Conservation (phyloP, 345 rosid species). For the Conringia planisiliqua region DNA sequence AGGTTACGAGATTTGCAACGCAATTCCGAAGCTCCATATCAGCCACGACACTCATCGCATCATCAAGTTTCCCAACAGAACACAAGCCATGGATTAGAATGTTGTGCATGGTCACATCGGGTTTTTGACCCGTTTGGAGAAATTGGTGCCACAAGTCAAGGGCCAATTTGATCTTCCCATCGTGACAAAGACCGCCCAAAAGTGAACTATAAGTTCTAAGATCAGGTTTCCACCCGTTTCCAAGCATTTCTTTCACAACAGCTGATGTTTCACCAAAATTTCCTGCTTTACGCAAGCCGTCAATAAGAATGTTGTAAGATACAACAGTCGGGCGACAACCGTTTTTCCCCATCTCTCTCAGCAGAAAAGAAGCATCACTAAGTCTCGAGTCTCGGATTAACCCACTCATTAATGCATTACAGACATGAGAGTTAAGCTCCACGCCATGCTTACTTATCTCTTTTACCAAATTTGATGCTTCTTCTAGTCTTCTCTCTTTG, state of each 20-base stretch:
- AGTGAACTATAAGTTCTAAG: slow-evolving; percentile 70
- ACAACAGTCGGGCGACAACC: slow-evolving; percentile 54
- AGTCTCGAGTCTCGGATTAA: slow-evolving; percentile 61
- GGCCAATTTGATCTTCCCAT: slow-evolving; percentile 61
- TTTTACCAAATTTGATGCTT: slow-evolving; percentile 51
- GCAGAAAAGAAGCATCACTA: slow-evolving; percentile 51
- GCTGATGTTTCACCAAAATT: slow-evolving; percentile 61
- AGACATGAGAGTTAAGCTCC: slow-evolving; percentile 53
- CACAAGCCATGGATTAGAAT: slow-evolving; percentile 80
- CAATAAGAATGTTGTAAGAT: slow-evolving; percentile 66
- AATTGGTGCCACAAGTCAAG: slow-evolving; percentile 62
- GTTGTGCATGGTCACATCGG: slow-evolving; percentile 72
- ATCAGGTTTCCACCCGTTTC: slow-evolving; percentile 67
- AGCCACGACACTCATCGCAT: slow-evolving; percentile 57
- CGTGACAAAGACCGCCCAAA: slow-evolving; percentile 70
- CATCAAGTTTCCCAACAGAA: slow-evolving; percentile 63
- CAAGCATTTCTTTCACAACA: slow-evolving; percentile 75
- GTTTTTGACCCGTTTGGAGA: slow-evolving; percentile 53
- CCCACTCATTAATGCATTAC: slow-evolving; percentile 63
- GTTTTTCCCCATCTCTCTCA: slow-evolving; percentile 51
- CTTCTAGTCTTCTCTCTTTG: slow-evolving; percentile 67
- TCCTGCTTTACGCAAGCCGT: slow-evolving; percentile 73
- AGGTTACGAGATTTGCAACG: slow-evolving; percentile 75
- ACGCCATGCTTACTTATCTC: slow-evolving; percentile 46
- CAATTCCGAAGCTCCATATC: slow-evolving; percentile 51